Evolutionary conservation across 148 eudicot species (phyloP), one percentile per base, ranked within the genome.

Genomic region (Chenopodium berlandieri): DNA sequence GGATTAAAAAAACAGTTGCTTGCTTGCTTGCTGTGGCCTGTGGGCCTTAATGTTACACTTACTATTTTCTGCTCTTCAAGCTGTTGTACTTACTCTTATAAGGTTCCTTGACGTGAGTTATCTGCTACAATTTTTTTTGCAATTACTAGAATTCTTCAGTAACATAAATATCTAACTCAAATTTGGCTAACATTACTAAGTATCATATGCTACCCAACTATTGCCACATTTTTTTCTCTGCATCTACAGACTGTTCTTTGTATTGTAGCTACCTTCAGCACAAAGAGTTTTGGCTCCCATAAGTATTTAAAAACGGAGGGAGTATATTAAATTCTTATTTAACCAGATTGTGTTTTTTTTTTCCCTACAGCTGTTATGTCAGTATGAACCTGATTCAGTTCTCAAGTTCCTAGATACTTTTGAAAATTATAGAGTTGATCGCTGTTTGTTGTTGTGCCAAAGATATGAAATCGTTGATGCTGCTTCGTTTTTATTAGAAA

Each of bases 351-450:
- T 75, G 31, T 83, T 80, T 80, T 60, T 80, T 82, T 81, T 25
- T 31, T 31, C 32, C 32, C 32, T 87, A 84, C 97, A 95, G 99
- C 88, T 93, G 60, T 85, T 95, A 79, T 95, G 99, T 85, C 88
- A 86, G 77, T 92, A 87, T 77, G 99, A 94, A 78, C 91, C 90
- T 75, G 86, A 83, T 82, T 91, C 94, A 60, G 99, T 94, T 76
- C 97, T 92, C 77, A 88, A 89, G 83, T 92, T 93, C 86, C 86
- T 95, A 82, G 92, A 95, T 86, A 91, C 95, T 44, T 91, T 87
- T 80, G 99, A 95, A 85, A 92, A 86, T 88, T 95, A 95, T 62
- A 93, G 95, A 86, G 99, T 94, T 78, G 99, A 95, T 80, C 89
- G 89, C 31, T 95, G 97, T 86, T 86, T 95, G 84, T 91, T 89